Conservation (phyloP, 78 protist genomes). For the Capsaspora owczarzaki region DNA sequence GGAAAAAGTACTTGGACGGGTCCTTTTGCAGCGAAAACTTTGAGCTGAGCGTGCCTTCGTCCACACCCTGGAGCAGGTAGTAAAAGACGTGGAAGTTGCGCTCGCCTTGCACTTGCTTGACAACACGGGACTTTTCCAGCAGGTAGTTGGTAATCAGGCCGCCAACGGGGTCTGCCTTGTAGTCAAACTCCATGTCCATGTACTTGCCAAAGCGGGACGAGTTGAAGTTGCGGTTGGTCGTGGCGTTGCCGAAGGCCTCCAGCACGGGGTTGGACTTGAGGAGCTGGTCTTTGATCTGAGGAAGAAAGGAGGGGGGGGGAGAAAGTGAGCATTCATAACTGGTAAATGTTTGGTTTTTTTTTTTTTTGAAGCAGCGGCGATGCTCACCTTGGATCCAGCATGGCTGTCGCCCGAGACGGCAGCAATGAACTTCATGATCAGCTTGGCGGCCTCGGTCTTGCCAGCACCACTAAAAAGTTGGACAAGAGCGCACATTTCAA, state of each 20-base stretch:
- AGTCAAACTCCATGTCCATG: slow-evolving; percentile 81
- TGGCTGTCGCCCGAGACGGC: background rate
- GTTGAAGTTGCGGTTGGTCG: no score
- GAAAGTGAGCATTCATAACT: no score
- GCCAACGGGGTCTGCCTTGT: slow-evolving; percentile 68
- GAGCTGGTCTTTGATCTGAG: slow-evolving; percentile 29
- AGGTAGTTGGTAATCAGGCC: slow-evolving; percentile 28
- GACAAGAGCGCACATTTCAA: no score
- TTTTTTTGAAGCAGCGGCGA: no score
- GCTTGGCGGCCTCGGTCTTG: slow-evolving; percentile 2
- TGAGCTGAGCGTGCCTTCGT: no score
- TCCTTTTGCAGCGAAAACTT: no score
- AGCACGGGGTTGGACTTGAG: slow-evolving; percentile 69
- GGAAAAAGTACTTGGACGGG: no score
- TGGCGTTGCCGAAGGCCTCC: slow-evolving; percentile 88
- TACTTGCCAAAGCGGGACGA: no score
- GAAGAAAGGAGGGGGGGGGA: no score
- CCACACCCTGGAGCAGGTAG: slow-evolving; percentile 54
- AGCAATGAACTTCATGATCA: background rate
- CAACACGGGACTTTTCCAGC: slow-evolving; percentile 60
- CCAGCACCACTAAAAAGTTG: slow-evolving; percentile 7
- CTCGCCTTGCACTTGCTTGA: slow-evolving; percentile 67
- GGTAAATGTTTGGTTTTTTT: no score
- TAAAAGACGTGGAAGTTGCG: slow-evolving; percentile 85
- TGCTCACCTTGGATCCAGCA: no score